A percentile compares a stretch with the other conserved stretches of the same genome.
Evolutionary conservation across 2,329 filamentous ascomycete genomes (phyloP).

Genomic region (Aspergillus puulaauensis): DNA sequence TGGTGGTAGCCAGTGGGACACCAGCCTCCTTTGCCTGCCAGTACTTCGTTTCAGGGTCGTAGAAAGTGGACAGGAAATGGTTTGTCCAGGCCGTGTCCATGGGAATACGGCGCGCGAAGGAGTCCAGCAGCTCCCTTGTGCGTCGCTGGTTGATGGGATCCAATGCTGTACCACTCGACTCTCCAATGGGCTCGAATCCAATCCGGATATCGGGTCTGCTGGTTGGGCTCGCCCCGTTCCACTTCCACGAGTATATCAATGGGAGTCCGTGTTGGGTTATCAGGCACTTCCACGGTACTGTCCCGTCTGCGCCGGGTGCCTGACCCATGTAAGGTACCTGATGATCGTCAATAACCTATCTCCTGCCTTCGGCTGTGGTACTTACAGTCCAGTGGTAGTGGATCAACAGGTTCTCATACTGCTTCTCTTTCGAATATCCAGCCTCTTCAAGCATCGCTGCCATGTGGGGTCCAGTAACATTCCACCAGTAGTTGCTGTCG

Average conservation of each 20-base stretch:
- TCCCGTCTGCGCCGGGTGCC: background rate
- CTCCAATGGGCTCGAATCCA: background rate
- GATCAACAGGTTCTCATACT: background rate
- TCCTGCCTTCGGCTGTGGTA: background rate
- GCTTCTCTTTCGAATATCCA: background rate
- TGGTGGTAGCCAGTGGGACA: background rate
- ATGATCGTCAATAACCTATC: too few relatives aligned
- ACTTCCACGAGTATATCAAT: background rate
- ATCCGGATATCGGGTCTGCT: background rate
- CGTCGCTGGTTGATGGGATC: background rate
- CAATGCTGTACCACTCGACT: background rate
- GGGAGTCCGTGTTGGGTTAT: background rate
- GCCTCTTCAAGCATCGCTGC: background rate
- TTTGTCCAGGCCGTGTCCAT: background rate
- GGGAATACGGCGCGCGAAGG: background rate
- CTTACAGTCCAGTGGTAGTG: slow-evolving; percentile 1
- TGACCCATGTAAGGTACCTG: background rate
- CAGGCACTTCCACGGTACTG: background rate
- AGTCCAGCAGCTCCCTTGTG: background rate
- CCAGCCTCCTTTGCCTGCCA: background rate
- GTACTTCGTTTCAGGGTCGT: background rate
- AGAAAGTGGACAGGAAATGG: background rate
- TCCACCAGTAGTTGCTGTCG: background rate
- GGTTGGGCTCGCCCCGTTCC: background rate
- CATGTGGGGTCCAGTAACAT: background rate